phyloP scores from a whole-genome alignment of 164 flowering plant genomes.

The Euptelea pleiosperma region DNA sequence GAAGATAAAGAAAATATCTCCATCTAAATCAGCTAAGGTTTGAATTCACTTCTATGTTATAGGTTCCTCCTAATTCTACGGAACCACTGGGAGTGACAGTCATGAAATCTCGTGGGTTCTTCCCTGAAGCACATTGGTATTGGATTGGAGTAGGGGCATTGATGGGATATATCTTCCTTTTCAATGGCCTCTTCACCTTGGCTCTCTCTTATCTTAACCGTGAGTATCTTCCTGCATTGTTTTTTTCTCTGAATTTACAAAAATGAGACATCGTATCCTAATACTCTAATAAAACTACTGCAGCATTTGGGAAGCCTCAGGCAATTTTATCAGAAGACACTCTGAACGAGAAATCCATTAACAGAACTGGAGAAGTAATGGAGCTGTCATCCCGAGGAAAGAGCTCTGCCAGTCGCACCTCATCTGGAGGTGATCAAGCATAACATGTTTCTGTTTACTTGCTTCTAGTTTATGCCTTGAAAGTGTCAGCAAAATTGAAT shows the following conservation, averaged over 20 bases:
- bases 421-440: neutral
- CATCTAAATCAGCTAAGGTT: neutral
- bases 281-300: neutral
- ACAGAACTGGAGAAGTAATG: neutral
- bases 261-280: neutral
- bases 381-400: slow-evolving; percentile 1
- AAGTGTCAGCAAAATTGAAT: neutral
- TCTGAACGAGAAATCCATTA: neutral
- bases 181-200: slow-evolving; percentile 23
- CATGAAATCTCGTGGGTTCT: slow-evolving; percentile 28
- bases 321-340: slow-evolving; percentile 14
- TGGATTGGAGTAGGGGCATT: slow-evolving; percentile 40
- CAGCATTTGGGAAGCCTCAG: slow-evolving; percentile 28
- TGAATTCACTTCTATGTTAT: neutral
- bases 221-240: slow-evolving; percentile 11
- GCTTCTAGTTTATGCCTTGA: neutral
- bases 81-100: slow-evolving; percentile 26
- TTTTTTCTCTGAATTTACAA: neutral
- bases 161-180: slow-evolving; percentile 25
- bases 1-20: neutral
- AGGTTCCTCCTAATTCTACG: slow-evolving; percentile 19
- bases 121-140: slow-evolving; percentile 29
- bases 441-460: neutral
- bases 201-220: slow-evolving; percentile 36
- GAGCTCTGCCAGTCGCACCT: neutral